Evolutionary conservation across 768 basidiomycete genomes (phyloP).

Genomic region (Cyclocybe aegerita): DNA sequence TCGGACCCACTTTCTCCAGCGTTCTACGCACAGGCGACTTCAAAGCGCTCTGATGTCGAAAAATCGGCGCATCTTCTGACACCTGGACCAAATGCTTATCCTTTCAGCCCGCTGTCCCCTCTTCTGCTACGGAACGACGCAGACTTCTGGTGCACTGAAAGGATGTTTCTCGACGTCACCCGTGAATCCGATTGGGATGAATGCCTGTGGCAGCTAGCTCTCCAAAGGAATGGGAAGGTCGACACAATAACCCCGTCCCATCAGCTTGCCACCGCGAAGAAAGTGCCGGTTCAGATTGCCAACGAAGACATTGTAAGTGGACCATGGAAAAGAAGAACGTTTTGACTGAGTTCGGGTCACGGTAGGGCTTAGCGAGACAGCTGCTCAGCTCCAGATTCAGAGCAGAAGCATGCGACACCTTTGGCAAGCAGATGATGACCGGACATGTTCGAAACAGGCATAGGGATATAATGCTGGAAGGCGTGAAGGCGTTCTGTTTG

Average conservation of each 20-base stretch:
- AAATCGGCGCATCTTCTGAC: slow-evolving; percentile 14
- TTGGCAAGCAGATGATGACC: slow-evolving; percentile 39
- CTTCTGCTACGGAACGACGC: slow-evolving; percentile 43
- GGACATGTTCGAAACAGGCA: slow-evolving; percentile 21
- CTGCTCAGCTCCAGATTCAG: slow-evolving; percentile 49
- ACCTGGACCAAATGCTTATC: slow-evolving; percentile 30
- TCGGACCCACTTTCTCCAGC: slow-evolving; percentile 21
- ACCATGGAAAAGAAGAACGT: too few species aligned
- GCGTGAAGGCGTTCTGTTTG: slow-evolving; percentile 58
- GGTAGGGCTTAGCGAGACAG: slow-evolving; percentile 38
- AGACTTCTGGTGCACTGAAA: slow-evolving; percentile 62
- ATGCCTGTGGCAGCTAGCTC: slow-evolving; percentile 65
- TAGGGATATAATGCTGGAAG: slow-evolving; percentile 44
- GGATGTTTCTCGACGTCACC: slow-evolving; percentile 43
- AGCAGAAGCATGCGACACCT: slow-evolving; percentile 52
- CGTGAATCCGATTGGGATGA: slow-evolving; percentile 59
- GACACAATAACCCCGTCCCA: slow-evolving; percentile 1
- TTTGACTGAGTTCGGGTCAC: too few species aligned
- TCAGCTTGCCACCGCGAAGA: slow-evolving; percentile 1
- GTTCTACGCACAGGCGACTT: slow-evolving; percentile 11
- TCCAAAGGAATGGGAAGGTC: slow-evolving; percentile 48
- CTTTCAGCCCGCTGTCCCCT: slow-evolving; percentile 43
- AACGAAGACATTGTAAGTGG: too few species aligned
- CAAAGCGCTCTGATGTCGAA: slow-evolving; percentile 7
- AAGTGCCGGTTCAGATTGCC: neutral